Evolutionary conservation across 1,139 yeast genomes (phyloP).

Genomic region (Candida sanyaensis): DNA sequence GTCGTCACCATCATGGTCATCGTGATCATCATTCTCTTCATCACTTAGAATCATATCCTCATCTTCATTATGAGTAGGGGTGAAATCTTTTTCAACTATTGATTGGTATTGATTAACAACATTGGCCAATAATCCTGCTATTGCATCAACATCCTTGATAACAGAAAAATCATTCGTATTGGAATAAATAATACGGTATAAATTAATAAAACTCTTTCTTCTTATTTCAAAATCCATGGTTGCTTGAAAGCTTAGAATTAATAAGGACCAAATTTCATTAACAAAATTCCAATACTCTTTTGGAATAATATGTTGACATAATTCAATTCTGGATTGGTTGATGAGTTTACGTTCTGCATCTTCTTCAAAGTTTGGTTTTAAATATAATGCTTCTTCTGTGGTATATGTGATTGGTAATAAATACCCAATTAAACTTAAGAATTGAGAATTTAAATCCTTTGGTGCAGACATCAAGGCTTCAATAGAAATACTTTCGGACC

Average conservation of each 20-base stretch:
- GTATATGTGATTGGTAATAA: slow-evolving; percentile 52
- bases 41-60: slow-evolving; percentile 12
- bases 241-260: slow-evolving; percentile 72
- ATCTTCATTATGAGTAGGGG: slow-evolving; percentile 8
- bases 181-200: slow-evolving; percentile 54
- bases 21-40: slow-evolving; percentile 13
- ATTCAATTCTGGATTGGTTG: slow-evolving; percentile 29
- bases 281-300: slow-evolving; percentile 45
- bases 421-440: slow-evolving; percentile 58
- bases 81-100: slow-evolving; percentile 21
- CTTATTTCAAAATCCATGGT: slow-evolving; percentile 72
- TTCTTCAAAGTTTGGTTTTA: slow-evolving; percentile 26
- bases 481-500: slow-evolving; percentile 24
- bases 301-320: slow-evolving; percentile 23
- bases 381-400: slow-evolving; percentile 32
- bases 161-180: slow-evolving; percentile 19
- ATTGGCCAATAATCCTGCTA: slow-evolving; percentile 61
- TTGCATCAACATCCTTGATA: slow-evolving; percentile 25
- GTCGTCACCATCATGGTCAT: slow-evolving; percentile 10
- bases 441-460: slow-evolving; percentile 58
- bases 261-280: slow-evolving; percentile 54
- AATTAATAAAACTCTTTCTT: slow-evolving; percentile 55
- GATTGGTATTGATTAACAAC: slow-evolving; percentile 63
- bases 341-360: slow-evolving; percentile 25
- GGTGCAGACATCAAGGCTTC: slow-evolving; percentile 80